Evolutionary conservation across 2,329 filamentous ascomycete species (phyloP).

Genomic region (Harringtonia aguacate): DNA sequence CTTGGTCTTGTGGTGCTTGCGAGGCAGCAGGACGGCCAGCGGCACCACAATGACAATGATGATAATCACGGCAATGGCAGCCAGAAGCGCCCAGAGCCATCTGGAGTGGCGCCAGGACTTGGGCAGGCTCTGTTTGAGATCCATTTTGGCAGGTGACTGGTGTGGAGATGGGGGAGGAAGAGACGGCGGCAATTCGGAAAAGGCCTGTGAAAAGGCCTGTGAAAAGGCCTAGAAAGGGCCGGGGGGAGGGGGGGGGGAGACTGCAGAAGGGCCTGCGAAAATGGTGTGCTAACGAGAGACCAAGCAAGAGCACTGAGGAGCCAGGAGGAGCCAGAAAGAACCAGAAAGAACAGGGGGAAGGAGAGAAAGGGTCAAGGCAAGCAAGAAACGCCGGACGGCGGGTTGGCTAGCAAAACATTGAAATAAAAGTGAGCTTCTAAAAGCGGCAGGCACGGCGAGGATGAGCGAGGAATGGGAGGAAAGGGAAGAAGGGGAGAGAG

Average conservation of each 20-base stretch:
- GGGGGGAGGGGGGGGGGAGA: no score
- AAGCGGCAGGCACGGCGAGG: no score
- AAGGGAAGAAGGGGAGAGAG: no score
- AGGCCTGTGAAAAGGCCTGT: no score
- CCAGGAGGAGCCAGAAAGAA: not conserved
- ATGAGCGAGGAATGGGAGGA: no score
- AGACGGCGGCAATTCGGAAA: not conserved
- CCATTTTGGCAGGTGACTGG: not conserved
- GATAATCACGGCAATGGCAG: not conserved
- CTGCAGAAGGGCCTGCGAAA: not conserved
- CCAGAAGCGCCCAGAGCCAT: not conserved
- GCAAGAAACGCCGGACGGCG: no score
- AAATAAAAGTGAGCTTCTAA: no score
- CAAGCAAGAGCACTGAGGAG: not conserved
- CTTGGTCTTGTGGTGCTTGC: not conserved
- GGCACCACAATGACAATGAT: constrained; percentile 6
- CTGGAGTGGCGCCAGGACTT: not conserved
- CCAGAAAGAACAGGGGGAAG: not conserved
- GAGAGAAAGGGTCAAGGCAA: no score
- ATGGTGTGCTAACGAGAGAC: not conserved
- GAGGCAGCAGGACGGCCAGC: not conserved
- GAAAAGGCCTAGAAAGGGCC: no score
- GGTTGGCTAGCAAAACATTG: no score
- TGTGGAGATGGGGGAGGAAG: not conserved
- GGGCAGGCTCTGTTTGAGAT: constrained; percentile 3